Conservation (phyloP, 192 early-diverging fungal genomes). For the Entomortierella parvispora region DNA sequence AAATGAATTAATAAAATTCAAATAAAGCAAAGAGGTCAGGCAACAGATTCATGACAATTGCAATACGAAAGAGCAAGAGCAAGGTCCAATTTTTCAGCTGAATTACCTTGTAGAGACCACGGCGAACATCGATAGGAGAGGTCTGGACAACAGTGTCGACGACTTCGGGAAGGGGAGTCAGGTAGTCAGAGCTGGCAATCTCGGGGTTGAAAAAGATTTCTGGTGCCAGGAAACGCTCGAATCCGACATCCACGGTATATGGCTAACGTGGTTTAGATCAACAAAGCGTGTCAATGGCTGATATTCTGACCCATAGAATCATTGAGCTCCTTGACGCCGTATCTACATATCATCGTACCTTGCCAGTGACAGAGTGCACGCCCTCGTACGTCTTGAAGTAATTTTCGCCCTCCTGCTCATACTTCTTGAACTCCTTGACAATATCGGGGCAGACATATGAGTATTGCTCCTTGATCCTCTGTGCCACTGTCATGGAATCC, state of each 20-base stretch:
- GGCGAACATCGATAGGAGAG: slow-evolving; percentile 96
- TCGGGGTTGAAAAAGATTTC: slow-evolving; percentile 99
- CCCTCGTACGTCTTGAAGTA: slow-evolving; percentile 91
- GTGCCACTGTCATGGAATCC: slow-evolving; percentile 94
- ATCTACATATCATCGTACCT: too few relatives aligned
- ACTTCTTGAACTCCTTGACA: slow-evolving; percentile 96
- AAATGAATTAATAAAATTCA: slow-evolving; percentile 5
- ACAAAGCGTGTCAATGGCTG: too few relatives aligned
- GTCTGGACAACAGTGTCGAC: slow-evolving; percentile 97
- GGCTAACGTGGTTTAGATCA: slow-evolving; percentile 57
- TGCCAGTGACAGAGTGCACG: slow-evolving; percentile 85
- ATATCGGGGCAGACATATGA: slow-evolving; percentile 98
- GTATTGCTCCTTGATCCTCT: slow-evolving; percentile 96
- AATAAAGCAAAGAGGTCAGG: neutral
- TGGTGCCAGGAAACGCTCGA: slow-evolving; percentile 98
- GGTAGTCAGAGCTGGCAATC: slow-evolving; percentile 95
- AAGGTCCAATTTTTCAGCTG: too few relatives aligned
- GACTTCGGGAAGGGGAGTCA: slow-evolving; percentile 95
- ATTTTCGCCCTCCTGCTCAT: slow-evolving; percentile 88
- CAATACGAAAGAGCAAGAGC: neutral
- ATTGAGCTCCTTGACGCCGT: too few relatives aligned
- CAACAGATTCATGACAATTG: neutral
- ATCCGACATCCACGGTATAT: slow-evolving; percentile 96
- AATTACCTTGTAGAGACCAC: slow-evolving; percentile 93
- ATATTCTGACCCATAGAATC: too few relatives aligned